phyloP scores from a whole-genome alignment of 2,329 filamentous ascomycete species.

The Ceratocystiopsis sp. region DNA sequence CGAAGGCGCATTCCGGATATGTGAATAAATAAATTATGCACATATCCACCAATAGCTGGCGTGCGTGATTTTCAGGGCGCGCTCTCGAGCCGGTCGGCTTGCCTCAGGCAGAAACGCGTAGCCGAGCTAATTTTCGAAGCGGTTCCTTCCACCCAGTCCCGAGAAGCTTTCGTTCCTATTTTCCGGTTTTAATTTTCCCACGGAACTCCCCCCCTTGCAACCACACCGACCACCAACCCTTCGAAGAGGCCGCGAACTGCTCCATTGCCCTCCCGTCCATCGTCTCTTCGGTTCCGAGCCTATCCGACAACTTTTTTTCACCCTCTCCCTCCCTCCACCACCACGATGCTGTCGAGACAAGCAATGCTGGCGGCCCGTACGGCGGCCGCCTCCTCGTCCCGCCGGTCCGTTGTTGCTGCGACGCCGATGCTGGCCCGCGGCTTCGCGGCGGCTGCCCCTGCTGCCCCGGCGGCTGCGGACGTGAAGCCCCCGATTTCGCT shows the following conservation, averaged over 20 bases:
- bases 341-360: slow-evolving; percentile 44
- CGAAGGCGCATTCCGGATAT: too few relatives aligned
- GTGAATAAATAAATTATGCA: too few relatives aligned
- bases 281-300: not conserved
- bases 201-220: slow-evolving; percentile 10
- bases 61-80: too few relatives aligned
- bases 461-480: slow-evolving; percentile 52
- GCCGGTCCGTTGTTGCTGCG: slow-evolving; percentile 38
- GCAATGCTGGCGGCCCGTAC: slow-evolving; percentile 32
- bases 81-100: not conserved
- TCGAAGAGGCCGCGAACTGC: too few relatives aligned
- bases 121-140: slow-evolving; percentile 2
- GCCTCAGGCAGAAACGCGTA: slow-evolving; percentile 4
- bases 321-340: slow-evolving; percentile 5
- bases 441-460: slow-evolving; percentile 38
- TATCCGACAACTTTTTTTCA: not conserved
- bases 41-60: too few relatives aligned
- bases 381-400: slow-evolving; percentile 30
- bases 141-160: slow-evolving; percentile 13
- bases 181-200: slow-evolving; percentile 4
- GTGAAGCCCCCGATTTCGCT: slow-evolving; percentile 76
- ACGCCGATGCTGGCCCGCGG: slow-evolving; percentile 66
- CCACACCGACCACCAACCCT: slow-evolving; percentile 4
- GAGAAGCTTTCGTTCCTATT: slow-evolving; percentile 8
- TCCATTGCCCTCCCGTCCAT: too few relatives aligned